Percentiles rank a stretch among this genome's conserved stretches.
Evolutionary conservation across 305 asterid genomes (phyloP).

Genomic region (Fraxinus angustifolia): DNA sequence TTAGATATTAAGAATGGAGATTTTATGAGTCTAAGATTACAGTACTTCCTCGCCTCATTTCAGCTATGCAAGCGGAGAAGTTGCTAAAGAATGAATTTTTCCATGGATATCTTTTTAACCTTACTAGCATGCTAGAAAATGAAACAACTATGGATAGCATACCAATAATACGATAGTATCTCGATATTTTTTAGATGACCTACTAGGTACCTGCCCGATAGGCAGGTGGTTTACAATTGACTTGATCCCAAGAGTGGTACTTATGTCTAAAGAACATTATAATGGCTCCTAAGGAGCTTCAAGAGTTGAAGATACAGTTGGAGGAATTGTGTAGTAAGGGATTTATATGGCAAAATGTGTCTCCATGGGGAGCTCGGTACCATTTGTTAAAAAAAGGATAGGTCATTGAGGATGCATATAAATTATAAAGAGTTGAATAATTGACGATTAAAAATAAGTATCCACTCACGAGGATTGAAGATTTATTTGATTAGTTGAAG

Average conservation of each 20-base stretch:
- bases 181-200: neutral
- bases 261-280: neutral
- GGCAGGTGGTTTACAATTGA: neutral
- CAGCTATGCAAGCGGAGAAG: neutral
- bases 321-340: neutral
- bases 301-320: neutral
- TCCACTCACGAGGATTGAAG: neutral
- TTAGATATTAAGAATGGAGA: too few relatives aligned
- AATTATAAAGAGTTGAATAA: neutral
- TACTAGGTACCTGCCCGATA: neutral
- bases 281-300: neutral
- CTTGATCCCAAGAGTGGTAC: neutral
- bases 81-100: neutral
- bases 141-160: too few relatives aligned
- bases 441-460: too few relatives aligned
- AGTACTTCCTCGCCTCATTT: neutral
- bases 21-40: neutral
- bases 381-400: too few relatives aligned
- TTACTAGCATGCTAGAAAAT: too few relatives aligned
- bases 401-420: neutral
- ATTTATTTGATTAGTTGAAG: neutral
- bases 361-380: neutral
- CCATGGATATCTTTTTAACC: too few relatives aligned
- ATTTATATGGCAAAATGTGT: neutral
- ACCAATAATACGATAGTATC: too few relatives aligned